Percentiles rank a stretch among this genome's conserved stretches.
phyloP scores from a whole-genome alignment of 129 eudicot genomes.

The Cynara cardunculus region DNA sequence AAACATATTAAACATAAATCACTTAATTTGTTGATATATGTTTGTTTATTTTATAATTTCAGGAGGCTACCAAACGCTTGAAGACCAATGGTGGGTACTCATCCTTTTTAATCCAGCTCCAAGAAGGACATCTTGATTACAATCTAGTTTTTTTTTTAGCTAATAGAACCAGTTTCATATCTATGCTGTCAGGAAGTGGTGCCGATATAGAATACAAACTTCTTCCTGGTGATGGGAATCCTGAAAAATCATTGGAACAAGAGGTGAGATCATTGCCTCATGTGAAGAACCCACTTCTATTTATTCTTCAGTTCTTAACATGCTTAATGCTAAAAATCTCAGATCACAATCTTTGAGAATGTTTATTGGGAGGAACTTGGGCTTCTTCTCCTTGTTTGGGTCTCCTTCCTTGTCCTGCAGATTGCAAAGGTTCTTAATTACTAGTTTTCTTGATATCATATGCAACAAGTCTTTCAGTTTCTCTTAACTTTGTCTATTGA shows the following conservation, averaged over 20 bases:
- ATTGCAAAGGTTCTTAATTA: constrained; percentile 54
- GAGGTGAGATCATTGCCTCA: constrained; percentile 32
- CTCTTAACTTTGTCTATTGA: background rate
- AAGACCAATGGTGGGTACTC: constrained; percentile 52
- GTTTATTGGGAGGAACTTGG: constrained; percentile 92
- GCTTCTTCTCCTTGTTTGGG: constrained; percentile 86
- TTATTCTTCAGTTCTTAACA: background rate
- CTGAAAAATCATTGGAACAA: constrained; percentile 33
- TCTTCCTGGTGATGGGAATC: constrained; percentile 59
- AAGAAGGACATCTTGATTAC: background rate
- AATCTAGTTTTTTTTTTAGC: background rate
- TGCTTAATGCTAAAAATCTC: constrained; percentile 4
- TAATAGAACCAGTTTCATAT: background rate
- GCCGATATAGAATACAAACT: constrained; percentile 76
- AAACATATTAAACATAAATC: background rate
- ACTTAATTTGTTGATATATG: background rate
- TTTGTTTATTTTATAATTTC: constrained; percentile 16
- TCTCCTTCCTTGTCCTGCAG: constrained; percentile 72
- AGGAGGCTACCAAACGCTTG: constrained; percentile 68
- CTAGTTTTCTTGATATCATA: background rate
- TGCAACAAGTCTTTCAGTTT: background rate
- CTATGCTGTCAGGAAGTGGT: constrained; percentile 31
- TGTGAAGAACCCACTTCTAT: background rate
- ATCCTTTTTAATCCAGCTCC: constrained; percentile 1
- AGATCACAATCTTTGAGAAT: constrained; percentile 66